Evolutionary conservation across 2,329 filamentous ascomycete genomes (phyloP).

Genomic region (Microthyrium microscopicum): DNA sequence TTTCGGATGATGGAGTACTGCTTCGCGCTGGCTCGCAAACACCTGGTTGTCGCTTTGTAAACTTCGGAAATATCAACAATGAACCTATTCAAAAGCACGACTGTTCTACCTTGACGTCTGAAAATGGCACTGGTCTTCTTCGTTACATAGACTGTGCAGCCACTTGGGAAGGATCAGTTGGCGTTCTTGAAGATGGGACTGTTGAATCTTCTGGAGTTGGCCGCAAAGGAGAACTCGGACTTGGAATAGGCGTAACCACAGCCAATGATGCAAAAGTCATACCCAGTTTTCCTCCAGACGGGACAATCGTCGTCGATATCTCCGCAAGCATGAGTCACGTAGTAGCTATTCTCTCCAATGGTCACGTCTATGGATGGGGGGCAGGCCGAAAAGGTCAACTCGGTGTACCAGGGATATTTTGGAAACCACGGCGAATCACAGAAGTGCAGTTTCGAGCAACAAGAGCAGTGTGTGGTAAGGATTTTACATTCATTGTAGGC

Average conservation of each 20-base stretch:
- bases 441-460: slow-evolving; percentile 43
- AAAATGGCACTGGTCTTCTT: too few species aligned
- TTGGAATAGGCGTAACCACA: slow-evolving; percentile 26
- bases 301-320: slow-evolving; percentile 30
- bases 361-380: slow-evolving; percentile 77
- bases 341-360: slow-evolving; percentile 55
- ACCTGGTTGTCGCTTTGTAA: slow-evolving; percentile 16
- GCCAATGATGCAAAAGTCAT: slow-evolving; percentile 29
- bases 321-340: slow-evolving; percentile 64
- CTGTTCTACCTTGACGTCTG: slow-evolving; percentile 1
- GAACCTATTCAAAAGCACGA: background rate
- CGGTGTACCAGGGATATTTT: slow-evolving; percentile 37
- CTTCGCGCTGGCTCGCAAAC: slow-evolving; percentile 24
- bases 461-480: slow-evolving; percentile 61
- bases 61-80: slow-evolving; percentile 6
- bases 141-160: slow-evolving; percentile 40
- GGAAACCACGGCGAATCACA: slow-evolving; percentile 44
- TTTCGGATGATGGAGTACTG: slow-evolving; percentile 45
- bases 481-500: slow-evolving; percentile 63
- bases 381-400: slow-evolving; percentile 73
- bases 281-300: slow-evolving; percentile 46
- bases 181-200: slow-evolving; percentile 36
- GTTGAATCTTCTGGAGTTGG: slow-evolving; percentile 52
- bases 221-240: slow-evolving; percentile 55
- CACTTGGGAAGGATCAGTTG: slow-evolving; percentile 60